Evolutionary conservation across 768 basidiomycete genomes (phyloP).

Genomic region (Podaxis pistillaris): DNA sequence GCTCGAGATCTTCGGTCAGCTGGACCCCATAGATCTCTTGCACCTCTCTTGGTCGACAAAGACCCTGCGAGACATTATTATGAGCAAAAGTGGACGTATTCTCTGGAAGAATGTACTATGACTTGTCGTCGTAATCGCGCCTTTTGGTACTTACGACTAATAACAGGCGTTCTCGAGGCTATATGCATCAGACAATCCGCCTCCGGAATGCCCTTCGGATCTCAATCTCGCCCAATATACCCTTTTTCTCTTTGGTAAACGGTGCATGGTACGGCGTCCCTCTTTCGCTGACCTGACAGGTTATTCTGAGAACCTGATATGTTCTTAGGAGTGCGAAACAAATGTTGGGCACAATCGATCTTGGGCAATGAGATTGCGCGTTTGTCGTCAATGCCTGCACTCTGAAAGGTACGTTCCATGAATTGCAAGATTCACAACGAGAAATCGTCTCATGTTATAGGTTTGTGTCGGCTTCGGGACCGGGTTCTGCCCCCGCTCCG

Average conservation of each 20-base stretch:
- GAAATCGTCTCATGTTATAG: neutral
- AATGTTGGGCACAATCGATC: neutral
- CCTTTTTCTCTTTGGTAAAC: slow-evolving; percentile 29
- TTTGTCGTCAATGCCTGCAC: slow-evolving; percentile 1
- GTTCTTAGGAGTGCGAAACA: neutral
- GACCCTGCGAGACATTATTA: slow-evolving; percentile 26
- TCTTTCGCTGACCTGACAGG: too few relatives aligned
- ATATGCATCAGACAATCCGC: slow-evolving; percentile 18
- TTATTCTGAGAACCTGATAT: too few relatives aligned
- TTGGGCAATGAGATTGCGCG: slow-evolving; percentile 2
- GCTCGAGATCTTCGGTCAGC: slow-evolving; percentile 33
- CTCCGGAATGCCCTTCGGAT: slow-evolving; percentile 27
- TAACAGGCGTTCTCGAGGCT: slow-evolving; percentile 22
- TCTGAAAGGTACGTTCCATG: neutral
- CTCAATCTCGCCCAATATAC: slow-evolving; percentile 33
- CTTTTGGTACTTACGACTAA: neutral
- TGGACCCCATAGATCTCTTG: slow-evolving; percentile 36
- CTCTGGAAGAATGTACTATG: neutral
- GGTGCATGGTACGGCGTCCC: slow-evolving; percentile 4
- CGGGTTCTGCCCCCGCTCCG: neutral
- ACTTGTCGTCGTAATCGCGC: too few relatives aligned
- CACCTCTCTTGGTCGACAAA: slow-evolving; percentile 37
- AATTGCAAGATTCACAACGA: neutral
- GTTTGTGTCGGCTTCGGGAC: neutral
- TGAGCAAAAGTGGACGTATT: slow-evolving; percentile 12